Evolutionary conservation across 306 rosid species (phyloP).

Genomic region (Senna siamea): DNA sequence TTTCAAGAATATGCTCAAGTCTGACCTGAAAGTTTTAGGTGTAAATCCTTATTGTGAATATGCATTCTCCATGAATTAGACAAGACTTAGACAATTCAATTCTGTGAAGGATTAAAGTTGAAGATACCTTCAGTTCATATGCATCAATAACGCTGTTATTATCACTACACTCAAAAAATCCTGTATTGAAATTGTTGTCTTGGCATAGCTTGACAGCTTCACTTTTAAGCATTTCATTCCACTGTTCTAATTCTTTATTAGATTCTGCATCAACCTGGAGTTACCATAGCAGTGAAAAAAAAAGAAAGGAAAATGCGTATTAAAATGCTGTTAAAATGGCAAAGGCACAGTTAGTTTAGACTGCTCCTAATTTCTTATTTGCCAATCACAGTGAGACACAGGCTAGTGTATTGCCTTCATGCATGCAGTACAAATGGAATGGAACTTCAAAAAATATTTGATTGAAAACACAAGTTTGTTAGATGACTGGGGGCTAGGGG

Average conservation of each 20-base stretch:
- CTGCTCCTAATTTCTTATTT: constrained; percentile 7
- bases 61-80: constrained; percentile 9
- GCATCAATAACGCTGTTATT: constrained; percentile 79
- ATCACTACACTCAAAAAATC: constrained; percentile 93
- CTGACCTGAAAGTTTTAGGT: constrained; percentile 67
- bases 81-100: not conserved
- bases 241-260: constrained; percentile 86
- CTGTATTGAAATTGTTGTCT: constrained; percentile 84
- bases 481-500: not conserved
- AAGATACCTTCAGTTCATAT: constrained; percentile 81
- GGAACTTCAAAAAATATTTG: not conserved
- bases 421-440: not conserved
- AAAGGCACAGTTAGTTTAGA: not conserved
- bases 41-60: constrained; percentile 27
- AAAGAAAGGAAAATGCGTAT: not conserved
- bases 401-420: not conserved
- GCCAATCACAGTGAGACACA: not conserved
- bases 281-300: constrained; percentile 26
- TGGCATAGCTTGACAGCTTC: constrained; percentile 86
- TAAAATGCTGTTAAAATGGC: constrained; percentile 10
- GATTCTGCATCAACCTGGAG: constrained; percentile 83
- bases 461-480: constrained; percentile 14
- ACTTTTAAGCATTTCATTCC: constrained; percentile 92
- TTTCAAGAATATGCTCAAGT: constrained; percentile 94
- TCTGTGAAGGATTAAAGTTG: constrained; percentile 6